Conservation (phyloP, 768 basidiomycete genomes). For the Lyophyllum atratum region DNA sequence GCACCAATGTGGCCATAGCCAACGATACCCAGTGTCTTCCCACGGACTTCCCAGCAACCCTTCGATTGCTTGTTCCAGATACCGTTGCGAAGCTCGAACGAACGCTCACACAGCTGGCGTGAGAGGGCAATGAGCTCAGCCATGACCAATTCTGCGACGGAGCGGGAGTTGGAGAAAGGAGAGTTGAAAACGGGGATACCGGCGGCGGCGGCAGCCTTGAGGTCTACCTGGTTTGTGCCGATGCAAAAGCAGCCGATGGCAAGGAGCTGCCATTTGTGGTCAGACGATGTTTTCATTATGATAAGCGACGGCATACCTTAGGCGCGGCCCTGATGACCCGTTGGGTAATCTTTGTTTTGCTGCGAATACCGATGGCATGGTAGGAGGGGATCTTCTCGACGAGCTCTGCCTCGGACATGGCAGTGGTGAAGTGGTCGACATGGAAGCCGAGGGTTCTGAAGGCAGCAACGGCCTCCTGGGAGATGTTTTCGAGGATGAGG, state of each 20-base stretch:
- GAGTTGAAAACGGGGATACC: constrained; percentile 99
- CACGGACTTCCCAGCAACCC: constrained; percentile 96
- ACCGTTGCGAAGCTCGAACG: constrained; percentile 84
- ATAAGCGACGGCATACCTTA: constrained; percentile 55
- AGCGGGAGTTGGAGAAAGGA: constrained; percentile 97
- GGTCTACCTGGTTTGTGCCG: constrained; percentile 97
- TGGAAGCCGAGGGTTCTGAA: constrained; percentile 85
- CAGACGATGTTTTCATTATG: not conserved
- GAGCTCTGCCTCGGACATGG: constrained; percentile 93
- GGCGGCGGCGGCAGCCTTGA: constrained; percentile 75
- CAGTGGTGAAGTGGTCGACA: constrained; percentile 86
- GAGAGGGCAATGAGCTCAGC: constrained; percentile 92
- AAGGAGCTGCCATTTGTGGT: constrained; percentile 62
- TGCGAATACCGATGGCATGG: constrained; percentile 95
- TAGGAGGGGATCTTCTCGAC: constrained; percentile 79
- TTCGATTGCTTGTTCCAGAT: constrained; percentile 99
- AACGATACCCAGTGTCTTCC: constrained; percentile 96
- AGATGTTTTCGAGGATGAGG: constrained; percentile 94
- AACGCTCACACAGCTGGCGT: constrained; percentile 89
- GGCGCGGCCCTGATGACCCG: constrained; percentile 84
- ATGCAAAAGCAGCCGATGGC: constrained; percentile 99
- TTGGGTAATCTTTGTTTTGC: constrained; percentile 96
- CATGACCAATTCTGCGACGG: constrained; percentile 97
- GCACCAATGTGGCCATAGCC: constrained; percentile 99
- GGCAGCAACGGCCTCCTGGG: constrained; percentile 79